Evolutionary conservation across 2,329 filamentous ascomycete genomes (phyloP), one percentile per base, ranked within the genome.

Genomic region (Talaromyces amestolkiae): DNA sequence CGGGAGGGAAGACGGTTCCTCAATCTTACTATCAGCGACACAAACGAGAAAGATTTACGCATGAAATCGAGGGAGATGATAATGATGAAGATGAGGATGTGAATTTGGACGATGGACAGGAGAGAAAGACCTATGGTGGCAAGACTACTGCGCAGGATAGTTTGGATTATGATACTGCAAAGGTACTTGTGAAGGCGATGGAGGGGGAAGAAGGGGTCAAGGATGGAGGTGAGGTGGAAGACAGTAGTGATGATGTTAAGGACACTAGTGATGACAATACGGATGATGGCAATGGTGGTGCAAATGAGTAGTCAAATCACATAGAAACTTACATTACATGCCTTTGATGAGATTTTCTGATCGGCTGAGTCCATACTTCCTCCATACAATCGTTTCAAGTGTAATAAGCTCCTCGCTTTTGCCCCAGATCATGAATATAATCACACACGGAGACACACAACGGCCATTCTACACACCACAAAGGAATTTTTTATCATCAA

Each of bases 1-100:
- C 51, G 9, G 58, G 58, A 1, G 64, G 64, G 3, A 65, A 65
- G 53, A 62, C 58, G 22, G 35, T 65, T 31, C 27, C 37, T 53
- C 59, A 10, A 17, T 13, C 17, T 27, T 61, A 59, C 19, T 59
- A 59, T 33, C 13, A 19, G 13, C 8, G 8, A 22, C 27, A 4
- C 6, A 59, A 51, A 13, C 13, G 31, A 37, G 17, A 8, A 43
- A 22, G 41, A 5, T 3, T 9, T 37, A 54, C 10, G 31, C 11
- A 13, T 24, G 58, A 17, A 3, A 3, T 15, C 31, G 45, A 37
- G 9, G 43, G 27, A 31, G 27, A 31, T 1, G 27, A 31, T 7
- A 7, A 6, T 7, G 45, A 6, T 7, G 45, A 2, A 3, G 27
- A 61, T 22, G 59, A 61, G 19, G 45, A 51, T 22, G 13, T 27